These are phyloP conservation scores for Boletus reticulatus DNA, from an alignment of 768 basidiomycete species.

Conservation along the genomic window DNA sequence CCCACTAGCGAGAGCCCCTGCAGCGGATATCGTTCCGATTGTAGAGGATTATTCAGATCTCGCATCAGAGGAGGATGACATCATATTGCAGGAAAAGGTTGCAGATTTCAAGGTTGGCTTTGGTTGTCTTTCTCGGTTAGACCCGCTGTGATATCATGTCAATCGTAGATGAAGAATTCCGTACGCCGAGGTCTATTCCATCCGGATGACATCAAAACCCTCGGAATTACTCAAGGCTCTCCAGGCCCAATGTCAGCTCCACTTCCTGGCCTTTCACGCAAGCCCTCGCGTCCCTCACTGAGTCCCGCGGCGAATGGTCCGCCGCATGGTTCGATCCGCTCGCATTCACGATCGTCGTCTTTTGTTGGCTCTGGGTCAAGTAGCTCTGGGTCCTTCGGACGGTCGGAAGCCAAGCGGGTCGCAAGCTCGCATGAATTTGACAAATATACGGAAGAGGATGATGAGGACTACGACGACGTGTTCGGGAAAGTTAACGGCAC, in stretches of 20 bases:
- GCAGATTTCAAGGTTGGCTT: conserved; percentile 73
- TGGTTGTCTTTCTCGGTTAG: not conserved
- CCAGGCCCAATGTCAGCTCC: conserved; percentile 70
- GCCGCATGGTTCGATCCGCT: conserved; percentile 29
- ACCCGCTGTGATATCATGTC: not conserved
- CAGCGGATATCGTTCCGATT: conserved; percentile 61
- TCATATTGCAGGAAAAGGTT: conserved; percentile 70
- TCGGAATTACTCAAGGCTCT: conserved; percentile 49
- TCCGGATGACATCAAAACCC: conserved; percentile 84
- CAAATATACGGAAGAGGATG: conserved; percentile 87
- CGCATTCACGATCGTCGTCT: conserved; percentile 62
- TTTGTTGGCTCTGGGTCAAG: conserved; percentile 42
- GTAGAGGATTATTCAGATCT: conserved; percentile 93
- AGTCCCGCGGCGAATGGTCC: conserved; percentile 40
- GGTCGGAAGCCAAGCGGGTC: conserved; percentile 56
- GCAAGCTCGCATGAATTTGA: conserved; percentile 64
- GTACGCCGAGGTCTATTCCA: conserved; percentile 77
- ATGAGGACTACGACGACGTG: conserved; percentile 93
- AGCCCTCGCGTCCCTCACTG: conserved; percentile 52
- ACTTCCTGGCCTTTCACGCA: conserved; percentile 52
- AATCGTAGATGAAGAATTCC: conserved; percentile 62
- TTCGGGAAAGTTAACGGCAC: conserved; percentile 76
- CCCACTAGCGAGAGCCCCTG: conserved; percentile 59
- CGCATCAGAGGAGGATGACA: conserved; percentile 74
- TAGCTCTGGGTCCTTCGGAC: conserved; percentile 57